Percentiles rank a stretch among this genome's conserved stretches.
These are phyloP conservation scores for Tuber magnatum DNA, from an alignment of 495 filamentous ascomycete species.

Conservation along the genomic window DNA sequence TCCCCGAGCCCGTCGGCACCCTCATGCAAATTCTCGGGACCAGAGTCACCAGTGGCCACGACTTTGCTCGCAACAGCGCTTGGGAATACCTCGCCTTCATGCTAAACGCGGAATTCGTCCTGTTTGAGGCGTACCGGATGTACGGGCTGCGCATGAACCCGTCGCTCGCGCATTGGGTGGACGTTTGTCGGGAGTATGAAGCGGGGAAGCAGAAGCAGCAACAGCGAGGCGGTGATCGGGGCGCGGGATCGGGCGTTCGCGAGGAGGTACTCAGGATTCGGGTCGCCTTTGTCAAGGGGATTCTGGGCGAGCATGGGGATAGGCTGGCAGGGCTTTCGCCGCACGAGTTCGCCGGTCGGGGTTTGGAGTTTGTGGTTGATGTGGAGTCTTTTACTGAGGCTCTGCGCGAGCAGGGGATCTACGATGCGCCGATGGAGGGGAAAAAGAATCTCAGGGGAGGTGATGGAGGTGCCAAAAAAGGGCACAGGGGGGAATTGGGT, in stretches of 20 bases:
- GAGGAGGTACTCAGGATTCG: conserved; percentile 37
- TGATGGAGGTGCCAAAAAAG: background rate
- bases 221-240: background rate
- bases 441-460: conserved; percentile 19
- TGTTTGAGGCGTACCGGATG: conserved; percentile 39
- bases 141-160: conserved; percentile 41
- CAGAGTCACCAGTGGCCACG: background rate
- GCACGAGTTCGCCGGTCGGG: conserved; percentile 32
- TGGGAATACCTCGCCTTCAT: conserved; percentile 37
- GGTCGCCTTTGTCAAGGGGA: conserved; percentile 38
- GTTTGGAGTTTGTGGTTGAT: conserved; percentile 35
- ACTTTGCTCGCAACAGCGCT: conserved; percentile 15
- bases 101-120: conserved; percentile 40
- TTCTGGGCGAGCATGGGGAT: conserved; percentile 33
- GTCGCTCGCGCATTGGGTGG: conserved; percentile 46
- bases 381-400: conserved; percentile 25
- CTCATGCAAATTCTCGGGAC: conserved; percentile 22
- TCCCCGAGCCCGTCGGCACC: conserved; percentile 14
- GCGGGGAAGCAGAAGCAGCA: conserved; percentile 24
- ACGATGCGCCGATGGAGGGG: conserved; percentile 13
- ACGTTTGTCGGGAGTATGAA: conserved; percentile 38
- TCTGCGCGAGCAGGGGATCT: conserved; percentile 29
- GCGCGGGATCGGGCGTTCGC: conserved; percentile 22
- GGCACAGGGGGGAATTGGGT: conserved; percentile 11
- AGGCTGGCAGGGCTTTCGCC: conserved; percentile 35